Conservation (phyloP, 257 asterid genomes). For the Solanum clarkiae region DNA sequence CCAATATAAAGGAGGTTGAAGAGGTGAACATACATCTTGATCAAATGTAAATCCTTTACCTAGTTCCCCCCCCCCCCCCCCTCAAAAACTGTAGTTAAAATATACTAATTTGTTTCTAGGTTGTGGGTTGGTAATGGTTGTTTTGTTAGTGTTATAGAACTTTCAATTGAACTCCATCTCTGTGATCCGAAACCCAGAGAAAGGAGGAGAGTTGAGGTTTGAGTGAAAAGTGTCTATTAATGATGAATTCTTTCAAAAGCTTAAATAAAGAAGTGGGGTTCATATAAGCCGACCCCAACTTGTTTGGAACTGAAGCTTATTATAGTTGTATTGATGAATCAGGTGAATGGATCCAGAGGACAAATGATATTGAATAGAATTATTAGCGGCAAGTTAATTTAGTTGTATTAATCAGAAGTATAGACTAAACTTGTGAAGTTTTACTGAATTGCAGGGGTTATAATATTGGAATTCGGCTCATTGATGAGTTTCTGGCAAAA, state of each 20-base stretch:
- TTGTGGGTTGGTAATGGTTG: not conserved
- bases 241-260: not conserved
- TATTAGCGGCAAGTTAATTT: not conserved
- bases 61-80: not conserved
- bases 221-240: not conserved
- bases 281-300: not conserved
- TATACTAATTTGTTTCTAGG: not conserved
- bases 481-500: slow-evolving; percentile 89
- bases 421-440: not conserved
- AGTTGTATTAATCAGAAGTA: not conserved
- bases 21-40: not conserved
- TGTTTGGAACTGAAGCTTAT: not conserved
- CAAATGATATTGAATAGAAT: not conserved
- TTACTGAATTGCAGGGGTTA: slow-evolving; percentile 57
- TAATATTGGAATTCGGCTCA: slow-evolving; percentile 72
- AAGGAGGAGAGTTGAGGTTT: not conserved
- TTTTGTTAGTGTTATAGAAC: not conserved
- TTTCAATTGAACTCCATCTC: not conserved
- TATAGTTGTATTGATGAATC: not conserved
- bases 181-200: not conserved
- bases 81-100: not conserved
- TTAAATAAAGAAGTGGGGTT: not conserved
- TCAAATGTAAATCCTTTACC: slow-evolving; percentile 14
- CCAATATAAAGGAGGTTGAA: not conserved
- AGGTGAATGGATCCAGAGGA: not conserved